Percentiles rank a stretch among this genome's conserved stretches.
Evolutionary conservation across 176 grass and related monocot genomes (phyloP).

Genomic region (Aegilops longissima): DNA sequence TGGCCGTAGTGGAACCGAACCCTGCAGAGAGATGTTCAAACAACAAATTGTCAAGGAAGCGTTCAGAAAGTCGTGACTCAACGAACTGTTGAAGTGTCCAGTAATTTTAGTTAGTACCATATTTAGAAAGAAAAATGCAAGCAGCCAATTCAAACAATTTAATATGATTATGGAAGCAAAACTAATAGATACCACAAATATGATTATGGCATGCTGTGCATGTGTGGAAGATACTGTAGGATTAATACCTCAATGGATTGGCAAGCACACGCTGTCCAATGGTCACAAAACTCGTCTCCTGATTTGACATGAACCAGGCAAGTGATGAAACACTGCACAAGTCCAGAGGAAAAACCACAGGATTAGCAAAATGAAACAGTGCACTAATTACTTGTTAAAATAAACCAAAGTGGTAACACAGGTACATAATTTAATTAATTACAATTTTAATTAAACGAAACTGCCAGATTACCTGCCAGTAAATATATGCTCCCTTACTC

Average conservation of each 20-base stretch:
- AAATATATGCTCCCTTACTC: slow-evolving; percentile 99
- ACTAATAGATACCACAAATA: not conserved
- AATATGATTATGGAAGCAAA: slow-evolving; percentile 5
- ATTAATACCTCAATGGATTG: slow-evolving; percentile 78
- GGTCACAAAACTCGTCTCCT: slow-evolving; percentile 99
- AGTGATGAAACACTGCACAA: slow-evolving; percentile 97
- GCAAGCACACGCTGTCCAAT: slow-evolving; percentile 99
- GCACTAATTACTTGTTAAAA: not conserved
- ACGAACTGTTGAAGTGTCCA: not conserved
- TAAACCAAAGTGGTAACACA: not conserved
- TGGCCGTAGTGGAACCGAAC: slow-evolving; percentile 97
- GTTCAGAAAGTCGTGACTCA: slow-evolving; percentile 8
- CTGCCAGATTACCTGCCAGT: slow-evolving; percentile 75
- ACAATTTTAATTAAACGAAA: slow-evolving; percentile 15
- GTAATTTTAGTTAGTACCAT: not conserved
- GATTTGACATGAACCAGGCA: slow-evolving; percentile 99
- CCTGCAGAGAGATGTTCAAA: slow-evolving; percentile 40
- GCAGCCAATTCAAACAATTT: not conserved
- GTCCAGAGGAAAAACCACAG: not conserved
- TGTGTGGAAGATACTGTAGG: slow-evolving; percentile 3
- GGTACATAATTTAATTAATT: not conserved
- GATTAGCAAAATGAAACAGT: not conserved
- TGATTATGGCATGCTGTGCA: not conserved
- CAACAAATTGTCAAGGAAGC: not conserved
- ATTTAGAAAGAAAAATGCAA: not conserved